Evolutionary conservation across 345 rosid species (phyloP), one percentile per base, ranked within the genome.

Genomic region (Sisymbrium altissimum): DNA sequence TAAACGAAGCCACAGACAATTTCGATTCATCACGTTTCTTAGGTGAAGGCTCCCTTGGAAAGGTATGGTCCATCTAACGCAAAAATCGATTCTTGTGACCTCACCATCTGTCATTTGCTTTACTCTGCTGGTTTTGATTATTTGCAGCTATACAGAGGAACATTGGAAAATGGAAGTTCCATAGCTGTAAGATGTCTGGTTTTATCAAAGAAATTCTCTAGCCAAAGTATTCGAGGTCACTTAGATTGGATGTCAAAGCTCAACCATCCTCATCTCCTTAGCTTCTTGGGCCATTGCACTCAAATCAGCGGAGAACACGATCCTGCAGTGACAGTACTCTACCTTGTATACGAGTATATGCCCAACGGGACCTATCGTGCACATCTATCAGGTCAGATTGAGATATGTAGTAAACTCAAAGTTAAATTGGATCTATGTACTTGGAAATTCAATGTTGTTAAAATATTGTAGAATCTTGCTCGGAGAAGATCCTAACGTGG

Each of bases 181-280:
- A 83, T 89, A 57, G 90, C 91, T 35, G 81, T 95, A 68, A 82
- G 96, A 66, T 86, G 86, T 48, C 63, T 89, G 60, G 64, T 79
- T 73, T 84, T 85, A 55, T 63, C 80, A 75, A 95, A 81, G 77
- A 95, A 83, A 80, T 82, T 83, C 66, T 86, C 95, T 9, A 83
- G 83, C 79, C 93, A 89, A 64, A 91, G 81, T 70, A 86, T 95
- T 59, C 87, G 81, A 79, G 78, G 75, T 67, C 88, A 86, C 72
- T 67, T 95, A 35, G 97, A 95, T 70, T 83, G 87, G 75, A 81
- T 95, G 49, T 82, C 93, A 38, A 91, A 91, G 85, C 92, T 95
- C 73, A 92, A 89, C 41, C 99, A 94, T 83, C 97, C 97, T 70
- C 89, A 94, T 82, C 82, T 94, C 76, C 96, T 94, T 56, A 74